Base-by-base conservation (phyloP, 352 stramenopile genomes). In the Globisporangium sylvaticum region DNA sequence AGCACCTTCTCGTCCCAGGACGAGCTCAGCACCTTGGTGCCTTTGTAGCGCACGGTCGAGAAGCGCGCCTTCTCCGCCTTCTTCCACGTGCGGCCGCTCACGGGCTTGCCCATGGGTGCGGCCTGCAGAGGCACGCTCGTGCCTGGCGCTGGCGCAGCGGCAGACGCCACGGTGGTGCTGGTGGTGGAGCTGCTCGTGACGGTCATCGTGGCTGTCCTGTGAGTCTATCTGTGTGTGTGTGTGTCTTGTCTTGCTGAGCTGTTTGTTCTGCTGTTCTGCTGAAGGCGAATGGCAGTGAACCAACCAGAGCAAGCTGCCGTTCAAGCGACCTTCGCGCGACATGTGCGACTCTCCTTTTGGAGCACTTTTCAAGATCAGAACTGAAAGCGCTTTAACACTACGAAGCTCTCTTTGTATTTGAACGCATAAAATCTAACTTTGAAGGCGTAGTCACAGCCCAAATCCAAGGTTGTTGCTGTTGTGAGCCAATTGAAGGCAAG, bases 1-100 rank as follows among this genome's bases (percentile, higher is more conserved):
- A 83, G 74, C 77, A 92, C 67, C 75, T 97, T 97, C 72, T 90
- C 73, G 37, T 97, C 88, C 89, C 89, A 97, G 63, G 89, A 91
- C 31, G 85, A 91, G 77, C 87, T 95, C 67, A 97, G 72, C 67
- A 84, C 80, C 62, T 87, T 89, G 39, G 84, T 91, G 69, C 81
- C 85, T 64, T 92, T 94, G 64, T 85, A 87, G 48, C 76, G 78
- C 67, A 84, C 80, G 55, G 80, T 64, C 64, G 85, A 94, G 71
- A 94, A 94, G 56, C 87, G 83, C 67, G 74, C 80, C 67, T 83
- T 92, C 77, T 95, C 86, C 69, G 84, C 77, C 63, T 88, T 93
- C 75, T 95, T 95, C 88, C 88, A 95, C 61, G 78, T 73, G 57
- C 86, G 86, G 6, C 86, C 86, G 65, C 88, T 95, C 65, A 93